Base-by-base conservation (phyloP, 805 yeast species). In the Clavispora santaluciae region DNA sequence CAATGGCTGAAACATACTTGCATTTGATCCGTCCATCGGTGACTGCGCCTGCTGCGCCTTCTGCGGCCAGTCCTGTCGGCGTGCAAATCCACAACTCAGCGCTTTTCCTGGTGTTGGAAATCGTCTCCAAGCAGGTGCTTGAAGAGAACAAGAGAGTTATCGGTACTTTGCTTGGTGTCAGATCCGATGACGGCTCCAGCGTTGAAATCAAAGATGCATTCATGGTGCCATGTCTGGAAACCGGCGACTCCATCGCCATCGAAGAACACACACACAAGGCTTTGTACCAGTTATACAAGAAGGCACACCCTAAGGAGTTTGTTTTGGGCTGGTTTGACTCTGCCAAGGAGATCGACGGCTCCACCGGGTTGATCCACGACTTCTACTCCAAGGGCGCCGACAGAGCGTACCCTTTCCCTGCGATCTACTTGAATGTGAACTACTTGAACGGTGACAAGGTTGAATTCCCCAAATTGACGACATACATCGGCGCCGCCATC, bases 321-420 rank as follows among this genome's bases (percentile, higher is more conserved):
- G 83, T 88, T 41, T 72, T 88, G 36, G 96, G 96, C 41, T 88
- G 96, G 96, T 88, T 85, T 60, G 81, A 83, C 38, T 69, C 76
- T 31, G 69, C 83, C 13, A 66, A 70, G 36, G 70, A 69, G 49
- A 75, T 86, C 48, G 90, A 85, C 64, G 73, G 78, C 41, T 76
- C 83, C 60, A 78, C 89, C 11, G 86, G 86, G 8, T 72, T 86
- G 49, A 80, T 87, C 55, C 95, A 87, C 60, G 91, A 83, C 55
- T 83, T 86, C 57, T 87, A 83, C 66, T 70, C 80, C 29, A 80
- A 81, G 54, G 83, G 86, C 42, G 64, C 73, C 13, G 83, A 79
- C 55, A 79, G 88, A 44, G 79, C 88, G 4, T 75, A 59, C 57
- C 93, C 95, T 21, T 71, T 74, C 60, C 87, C 91, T 17, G 89